phyloP scores from a whole-genome alignment of 148 eudicot genomes.

The Vaccinium myrtillus region DNA sequence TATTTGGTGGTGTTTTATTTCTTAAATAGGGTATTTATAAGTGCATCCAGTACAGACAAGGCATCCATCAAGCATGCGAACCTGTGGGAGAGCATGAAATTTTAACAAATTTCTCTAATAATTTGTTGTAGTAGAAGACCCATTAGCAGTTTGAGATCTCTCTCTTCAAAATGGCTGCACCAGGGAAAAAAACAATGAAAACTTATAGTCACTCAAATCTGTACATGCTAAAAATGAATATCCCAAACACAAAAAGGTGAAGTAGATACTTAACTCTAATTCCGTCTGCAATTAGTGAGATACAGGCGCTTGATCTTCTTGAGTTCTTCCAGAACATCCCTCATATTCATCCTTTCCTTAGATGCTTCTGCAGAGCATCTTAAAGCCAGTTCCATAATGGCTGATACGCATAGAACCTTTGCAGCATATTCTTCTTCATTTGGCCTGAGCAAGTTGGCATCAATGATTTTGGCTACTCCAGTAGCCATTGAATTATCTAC shows the following conservation, averaged over 20 bases:
- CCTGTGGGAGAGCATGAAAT: too few species aligned
- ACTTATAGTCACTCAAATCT: too few species aligned
- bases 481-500: not conserved
- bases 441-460: not conserved
- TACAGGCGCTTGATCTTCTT: not conserved
- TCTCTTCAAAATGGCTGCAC: too few species aligned
- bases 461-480: not conserved
- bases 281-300: not conserved
- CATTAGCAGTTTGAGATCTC: too few species aligned
- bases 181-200: too few species aligned
- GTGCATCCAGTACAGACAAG: too few species aligned
- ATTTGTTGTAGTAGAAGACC: too few species aligned
- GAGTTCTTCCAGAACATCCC: not conserved
- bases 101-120: too few species aligned
- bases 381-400: constrained; percentile 38
- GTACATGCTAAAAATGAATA: too few species aligned
- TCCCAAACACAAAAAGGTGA: not conserved
- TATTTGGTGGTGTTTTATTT: too few species aligned
- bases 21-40: too few species aligned
- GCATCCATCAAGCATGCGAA: too few species aligned
- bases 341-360: not conserved
- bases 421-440: not conserved
- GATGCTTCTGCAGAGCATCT: constrained; percentile 4
- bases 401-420: constrained; percentile 18
- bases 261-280: not conserved